Conservation (phyloP, 2,329 filamentous ascomycete species). For the Clonostachys sp. region DNA sequence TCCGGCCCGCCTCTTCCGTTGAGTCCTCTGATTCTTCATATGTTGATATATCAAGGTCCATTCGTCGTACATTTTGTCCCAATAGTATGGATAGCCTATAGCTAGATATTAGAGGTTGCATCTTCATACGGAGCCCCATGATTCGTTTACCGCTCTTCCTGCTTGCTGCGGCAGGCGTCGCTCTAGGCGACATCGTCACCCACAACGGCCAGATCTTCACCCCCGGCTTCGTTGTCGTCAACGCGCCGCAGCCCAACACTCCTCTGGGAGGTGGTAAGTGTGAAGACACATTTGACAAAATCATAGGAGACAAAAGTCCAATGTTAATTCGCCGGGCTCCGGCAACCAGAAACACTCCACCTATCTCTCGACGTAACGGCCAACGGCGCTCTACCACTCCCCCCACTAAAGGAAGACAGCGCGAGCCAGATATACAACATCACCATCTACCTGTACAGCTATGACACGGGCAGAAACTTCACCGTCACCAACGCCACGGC, state of each 20-base stretch:
- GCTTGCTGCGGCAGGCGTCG: not conserved
- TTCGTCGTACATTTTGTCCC: no score
- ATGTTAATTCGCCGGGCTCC: conserved; percentile 4
- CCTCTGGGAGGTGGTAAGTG: conserved; percentile 57
- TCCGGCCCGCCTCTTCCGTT: no score
- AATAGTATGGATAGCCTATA: no score
- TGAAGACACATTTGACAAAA: not conserved
- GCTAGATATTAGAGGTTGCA: no score
- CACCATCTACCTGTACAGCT: conserved; percentile 64
- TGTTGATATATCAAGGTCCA: no score
- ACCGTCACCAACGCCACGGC: conserved; percentile 62
- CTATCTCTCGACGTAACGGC: conserved; percentile 64
- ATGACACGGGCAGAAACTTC: conserved; percentile 58
- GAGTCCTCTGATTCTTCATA: no score
- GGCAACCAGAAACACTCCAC: conserved; percentile 45
- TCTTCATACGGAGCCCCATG: no score
- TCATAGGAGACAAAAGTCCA: not conserved
- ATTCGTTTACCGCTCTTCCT: not conserved
- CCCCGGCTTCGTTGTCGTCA: conserved; percentile 61
- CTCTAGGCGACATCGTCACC: conserved; percentile 42
- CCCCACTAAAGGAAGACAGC: conserved; percentile 47
- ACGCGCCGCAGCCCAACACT: conserved; percentile 61
- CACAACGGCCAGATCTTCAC: conserved; percentile 65
- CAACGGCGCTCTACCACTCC: conserved; percentile 58
- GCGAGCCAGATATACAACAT: conserved; percentile 58